Percentiles rank a stretch among this genome's conserved stretches.
Conservation (phyloP, 2,329 filamentous ascomycete genomes). For the Colletotrichum aenigma region DNA sequence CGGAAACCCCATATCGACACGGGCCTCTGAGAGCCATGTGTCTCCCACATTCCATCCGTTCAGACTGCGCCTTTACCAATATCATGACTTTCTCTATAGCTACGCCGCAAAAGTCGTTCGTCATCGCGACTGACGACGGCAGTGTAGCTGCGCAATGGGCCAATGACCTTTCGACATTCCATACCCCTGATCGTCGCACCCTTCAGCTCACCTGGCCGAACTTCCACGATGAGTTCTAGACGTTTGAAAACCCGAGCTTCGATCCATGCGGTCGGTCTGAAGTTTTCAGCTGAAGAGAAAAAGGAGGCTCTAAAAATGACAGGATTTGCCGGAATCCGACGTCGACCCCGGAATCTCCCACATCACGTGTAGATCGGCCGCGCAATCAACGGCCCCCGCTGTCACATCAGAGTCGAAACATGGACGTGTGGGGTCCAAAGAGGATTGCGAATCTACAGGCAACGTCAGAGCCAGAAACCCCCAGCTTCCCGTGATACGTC, state of each 20-base stretch:
- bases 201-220: background rate
- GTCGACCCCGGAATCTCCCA: background rate
- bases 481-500: background rate
- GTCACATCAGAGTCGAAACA: background rate
- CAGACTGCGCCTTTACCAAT: background rate
- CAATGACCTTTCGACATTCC: background rate
- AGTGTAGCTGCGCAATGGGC: background rate
- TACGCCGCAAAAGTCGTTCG: background rate
- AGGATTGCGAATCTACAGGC: background rate
- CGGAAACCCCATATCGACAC: background rate
- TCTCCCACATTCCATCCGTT: background rate
- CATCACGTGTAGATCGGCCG: constrained; percentile 9
- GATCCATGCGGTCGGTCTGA: background rate
- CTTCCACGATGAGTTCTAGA: background rate
- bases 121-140: background rate
- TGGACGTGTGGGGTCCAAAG: background rate
- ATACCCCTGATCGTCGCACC: background rate
- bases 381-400: background rate
- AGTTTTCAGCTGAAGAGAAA: background rate
- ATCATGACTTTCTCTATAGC: background rate
- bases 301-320: background rate
- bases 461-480: constrained; percentile 5
- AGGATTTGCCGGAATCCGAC: background rate
- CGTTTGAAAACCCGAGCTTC: background rate
- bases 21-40: background rate